Evolutionary conservation across 2,329 filamentous ascomycete genomes (phyloP).

Genomic region (Ophiostoma tasmaniense): DNA sequence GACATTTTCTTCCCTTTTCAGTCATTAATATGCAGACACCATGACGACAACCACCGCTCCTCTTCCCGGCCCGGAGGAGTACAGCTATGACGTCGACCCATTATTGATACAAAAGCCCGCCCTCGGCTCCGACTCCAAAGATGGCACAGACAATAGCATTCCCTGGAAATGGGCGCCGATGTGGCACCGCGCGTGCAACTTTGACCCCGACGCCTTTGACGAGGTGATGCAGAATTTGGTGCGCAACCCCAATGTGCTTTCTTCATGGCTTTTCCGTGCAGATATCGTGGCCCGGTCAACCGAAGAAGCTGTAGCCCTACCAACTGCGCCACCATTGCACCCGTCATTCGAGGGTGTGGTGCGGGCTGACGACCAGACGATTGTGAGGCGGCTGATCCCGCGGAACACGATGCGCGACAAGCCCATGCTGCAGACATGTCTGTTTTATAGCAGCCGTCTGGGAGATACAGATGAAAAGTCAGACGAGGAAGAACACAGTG

Average conservation of each 20-base stretch:
- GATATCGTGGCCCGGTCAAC: constrained; percentile 56
- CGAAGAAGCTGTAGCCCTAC: constrained; percentile 8
- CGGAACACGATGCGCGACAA: constrained; percentile 70
- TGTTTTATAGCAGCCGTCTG: constrained; percentile 46
- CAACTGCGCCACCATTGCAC: background rate
- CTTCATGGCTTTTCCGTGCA: constrained; percentile 67
- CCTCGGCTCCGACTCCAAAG: background rate
- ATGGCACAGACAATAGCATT: background rate
- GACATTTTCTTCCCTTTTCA: background rate
- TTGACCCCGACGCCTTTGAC: constrained; percentile 54
- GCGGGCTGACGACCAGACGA: constrained; percentile 45
- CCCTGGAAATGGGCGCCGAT: constrained; percentile 43
- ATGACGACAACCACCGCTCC: background rate
- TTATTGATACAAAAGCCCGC: constrained; percentile 13
- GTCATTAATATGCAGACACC: background rate
- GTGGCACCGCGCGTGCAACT: constrained; percentile 50
- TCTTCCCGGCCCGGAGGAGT: constrained; percentile 14
- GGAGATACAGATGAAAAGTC: background rate
- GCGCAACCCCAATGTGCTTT: constrained; percentile 72
- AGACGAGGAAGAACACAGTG: constrained; percentile 21
- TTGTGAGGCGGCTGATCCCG: constrained; percentile 72
- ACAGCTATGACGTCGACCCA: constrained; percentile 14
- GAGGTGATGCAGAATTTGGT: constrained; percentile 66
- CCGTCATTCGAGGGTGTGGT: constrained; percentile 22
- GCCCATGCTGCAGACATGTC: constrained; percentile 73